A percentile compares a stretch with the other conserved stretches of the same genome.
These are phyloP conservation scores for Arabidopsis lyrata DNA, from an alignment of 441 rosid species.

Conservation along the genomic window DNA sequence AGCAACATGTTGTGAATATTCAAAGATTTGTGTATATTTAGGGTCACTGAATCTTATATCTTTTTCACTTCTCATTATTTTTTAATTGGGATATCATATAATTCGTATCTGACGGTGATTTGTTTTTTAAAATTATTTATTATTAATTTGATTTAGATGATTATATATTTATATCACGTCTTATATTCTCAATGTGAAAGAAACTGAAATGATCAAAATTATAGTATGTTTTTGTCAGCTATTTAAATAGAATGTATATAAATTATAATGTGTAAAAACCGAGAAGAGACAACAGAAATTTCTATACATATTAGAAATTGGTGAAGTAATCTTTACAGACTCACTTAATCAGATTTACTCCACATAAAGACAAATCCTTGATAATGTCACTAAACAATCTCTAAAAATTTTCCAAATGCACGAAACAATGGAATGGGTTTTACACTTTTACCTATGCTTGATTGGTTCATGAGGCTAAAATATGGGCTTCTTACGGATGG, in stretches of 20 bases:
- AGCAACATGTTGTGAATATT: conserved; percentile 33
- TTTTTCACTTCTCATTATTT: background rate
- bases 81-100: background rate
- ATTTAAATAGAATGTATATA: background rate
- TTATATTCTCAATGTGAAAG: background rate
- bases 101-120: conserved; percentile 5
- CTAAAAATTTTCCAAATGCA: too few relatives aligned
- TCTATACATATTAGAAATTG: too few relatives aligned
- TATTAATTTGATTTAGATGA: background rate
- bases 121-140: too few relatives aligned
- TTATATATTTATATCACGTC: background rate
- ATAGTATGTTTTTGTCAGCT: background rate
- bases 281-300: too few relatives aligned
- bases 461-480: too few relatives aligned
- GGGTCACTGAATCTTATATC: conserved; percentile 10
- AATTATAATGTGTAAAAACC: background rate
- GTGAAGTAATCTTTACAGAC: too few relatives aligned
- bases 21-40: background rate
- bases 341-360: too few relatives aligned
- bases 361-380: too few relatives aligned
- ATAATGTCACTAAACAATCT: too few relatives aligned
- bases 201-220: background rate
- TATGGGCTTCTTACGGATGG: too few relatives aligned
- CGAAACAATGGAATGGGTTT: too few relatives aligned
- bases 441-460: too few relatives aligned